Conservation (phyloP, 129 eudicot genomes). For the Tanacetum coccineum region DNA sequence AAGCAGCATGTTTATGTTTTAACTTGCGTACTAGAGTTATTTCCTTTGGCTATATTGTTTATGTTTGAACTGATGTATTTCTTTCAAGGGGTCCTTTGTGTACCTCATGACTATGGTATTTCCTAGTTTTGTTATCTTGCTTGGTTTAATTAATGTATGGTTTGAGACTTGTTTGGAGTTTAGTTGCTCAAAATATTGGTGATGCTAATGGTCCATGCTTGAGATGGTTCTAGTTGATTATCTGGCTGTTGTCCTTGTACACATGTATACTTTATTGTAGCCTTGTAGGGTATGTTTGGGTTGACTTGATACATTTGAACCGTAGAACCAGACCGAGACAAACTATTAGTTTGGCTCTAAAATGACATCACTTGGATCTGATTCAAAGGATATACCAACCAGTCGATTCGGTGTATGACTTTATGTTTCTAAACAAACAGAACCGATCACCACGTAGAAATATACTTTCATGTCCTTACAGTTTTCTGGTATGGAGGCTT, state of each 20-base stretch:
- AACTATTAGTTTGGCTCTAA: background rate
- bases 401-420: background rate
- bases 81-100: background rate
- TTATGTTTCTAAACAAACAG: background rate
- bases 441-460: background rate
- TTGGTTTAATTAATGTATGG: background rate
- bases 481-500: too few relatives aligned
- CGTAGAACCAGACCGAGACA: background rate
- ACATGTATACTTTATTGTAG: background rate
- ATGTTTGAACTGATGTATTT: background rate
- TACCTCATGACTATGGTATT: constrained; percentile 2
- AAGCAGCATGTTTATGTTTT: constrained; percentile 1
- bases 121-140: background rate
- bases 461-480: too few relatives aligned
- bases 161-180: constrained; percentile 4
- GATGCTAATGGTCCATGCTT: background rate
- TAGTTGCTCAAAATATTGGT: background rate
- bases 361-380: background rate
- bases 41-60: constrained; percentile 16
- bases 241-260: background rate
- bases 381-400: background rate
- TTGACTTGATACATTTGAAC: background rate
- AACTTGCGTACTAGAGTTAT: background rate
- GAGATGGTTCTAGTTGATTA: background rate
- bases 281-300: background rate